A percentile compares a stretch with the other conserved stretches of the same genome.
These are phyloP conservation scores for Clarireedia paspali DNA, from an alignment of 2,329 filamentous ascomycete genomes.

Conservation along the genomic window DNA sequence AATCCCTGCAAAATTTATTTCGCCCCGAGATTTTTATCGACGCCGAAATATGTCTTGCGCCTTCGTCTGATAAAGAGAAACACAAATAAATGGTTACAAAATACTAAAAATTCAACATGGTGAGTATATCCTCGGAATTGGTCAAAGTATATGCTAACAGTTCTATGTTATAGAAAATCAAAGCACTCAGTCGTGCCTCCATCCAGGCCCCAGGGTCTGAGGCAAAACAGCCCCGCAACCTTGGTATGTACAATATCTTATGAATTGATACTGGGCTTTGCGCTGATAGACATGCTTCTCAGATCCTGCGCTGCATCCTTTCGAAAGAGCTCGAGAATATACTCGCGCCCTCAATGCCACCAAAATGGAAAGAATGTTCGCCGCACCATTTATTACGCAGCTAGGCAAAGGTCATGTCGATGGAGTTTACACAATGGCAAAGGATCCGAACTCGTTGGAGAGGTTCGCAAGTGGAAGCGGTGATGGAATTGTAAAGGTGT, in stretches of 20 bases:
- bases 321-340: constrained; percentile 84
- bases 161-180: constrained; percentile 42
- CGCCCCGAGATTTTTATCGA: constrained; percentile 7
- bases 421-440: constrained; percentile 74
- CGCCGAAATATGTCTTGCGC: not conserved
- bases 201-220: constrained; percentile 61
- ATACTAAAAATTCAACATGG: constrained; percentile 23
- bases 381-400: constrained; percentile 74
- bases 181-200: constrained; percentile 59
- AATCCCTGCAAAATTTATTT: constrained; percentile 18
- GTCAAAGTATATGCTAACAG: not conserved
- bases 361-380: constrained; percentile 90
- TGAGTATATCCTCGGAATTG: constrained; percentile 9
- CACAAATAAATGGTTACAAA: constrained; percentile 13
- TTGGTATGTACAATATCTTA: constrained; percentile 42
- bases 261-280: not conserved
- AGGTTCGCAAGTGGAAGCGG: constrained; percentile 77
- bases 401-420: constrained; percentile 89
- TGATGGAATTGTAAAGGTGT: constrained; percentile 90
- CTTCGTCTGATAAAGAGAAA: not conserved
- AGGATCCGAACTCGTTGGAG: constrained; percentile 68
- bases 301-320: constrained; percentile 43
- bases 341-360: constrained; percentile 74
- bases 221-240: constrained; percentile 58
- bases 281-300: not conserved